Conservation (phyloP, 1,284 basidiomycete genomes). For the Rhizoctonia solani region DNA sequence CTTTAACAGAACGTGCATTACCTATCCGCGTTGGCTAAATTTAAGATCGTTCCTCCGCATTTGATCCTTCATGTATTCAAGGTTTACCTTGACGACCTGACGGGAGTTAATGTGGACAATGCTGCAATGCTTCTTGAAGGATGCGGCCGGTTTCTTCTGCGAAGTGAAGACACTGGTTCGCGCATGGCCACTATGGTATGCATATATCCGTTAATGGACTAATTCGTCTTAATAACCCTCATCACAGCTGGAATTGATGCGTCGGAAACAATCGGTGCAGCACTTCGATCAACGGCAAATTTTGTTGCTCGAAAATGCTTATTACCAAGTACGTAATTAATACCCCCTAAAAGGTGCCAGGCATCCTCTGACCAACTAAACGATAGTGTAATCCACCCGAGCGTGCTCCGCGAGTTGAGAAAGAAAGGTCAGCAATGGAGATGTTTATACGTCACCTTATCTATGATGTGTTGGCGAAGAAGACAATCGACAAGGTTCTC, state of each 20-base stretch:
- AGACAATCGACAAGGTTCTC: slow-evolving; percentile 90
- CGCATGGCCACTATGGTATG: slow-evolving; percentile 80
- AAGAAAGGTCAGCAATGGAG: slow-evolving; percentile 86
- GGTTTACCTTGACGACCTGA: slow-evolving; percentile 95
- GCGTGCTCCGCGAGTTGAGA: slow-evolving; percentile 80
- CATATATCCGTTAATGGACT: slow-evolving; percentile 31
- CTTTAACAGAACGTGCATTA: slow-evolving; percentile 79
- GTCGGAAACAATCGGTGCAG: slow-evolving; percentile 88
- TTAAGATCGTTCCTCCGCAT: slow-evolving; percentile 89
- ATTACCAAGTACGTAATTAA: slow-evolving; percentile 89
- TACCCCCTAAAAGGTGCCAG: no score
- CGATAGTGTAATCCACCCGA: slow-evolving; percentile 94
- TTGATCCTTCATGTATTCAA: slow-evolving; percentile 95
- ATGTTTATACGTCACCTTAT: slow-evolving; percentile 92
- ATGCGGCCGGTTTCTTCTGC: slow-evolving; percentile 90
- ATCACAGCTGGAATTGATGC: slow-evolving; percentile 85
- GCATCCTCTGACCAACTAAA: neutral
- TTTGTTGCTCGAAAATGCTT: slow-evolving; percentile 94
- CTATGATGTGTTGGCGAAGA: slow-evolving; percentile 87
- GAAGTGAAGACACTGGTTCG: slow-evolving; percentile 84
- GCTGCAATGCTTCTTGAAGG: slow-evolving; percentile 90
- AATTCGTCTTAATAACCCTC: neutral
- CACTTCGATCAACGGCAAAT: slow-evolving; percentile 91
- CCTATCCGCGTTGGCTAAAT: slow-evolving; percentile 92
- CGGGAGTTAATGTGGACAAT: slow-evolving; percentile 90